Evolutionary conservation across 768 basidiomycete species (phyloP), one percentile per base, ranked within the genome.

Genomic region (Amanita rubescens): DNA sequence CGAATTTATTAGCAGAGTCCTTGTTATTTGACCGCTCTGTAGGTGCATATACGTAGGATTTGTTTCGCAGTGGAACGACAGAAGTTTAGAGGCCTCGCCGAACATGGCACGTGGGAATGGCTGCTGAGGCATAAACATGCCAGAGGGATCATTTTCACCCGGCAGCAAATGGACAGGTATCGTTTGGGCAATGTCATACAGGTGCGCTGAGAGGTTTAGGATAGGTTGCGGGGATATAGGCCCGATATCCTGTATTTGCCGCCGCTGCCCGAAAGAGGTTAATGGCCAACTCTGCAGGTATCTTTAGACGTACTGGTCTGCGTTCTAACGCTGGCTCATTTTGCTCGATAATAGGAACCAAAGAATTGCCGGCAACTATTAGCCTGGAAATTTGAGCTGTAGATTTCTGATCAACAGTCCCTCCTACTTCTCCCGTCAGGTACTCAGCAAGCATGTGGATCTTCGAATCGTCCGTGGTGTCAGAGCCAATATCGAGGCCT

Each of bases 71-170:
- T 71, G 69, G 63, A 97, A 90, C 5, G 80, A 77, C 24, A 80
- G 71, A 52, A 78, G 81, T 30, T 71, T 72, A 53, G 78, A 75
- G 47, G 76, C 77, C 27, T 74, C 71, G 53, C 90, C 82, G 57
- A 99, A 87, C 87, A 98, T 94, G 5, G 91, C 87, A 30, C 85
- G 81, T 45, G 96, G 96, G 59, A 98, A 78, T 0, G 91, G 78
- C 62, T 96, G 96, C 65, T 99, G 96, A 3, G 96, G 96, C 59
- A 99, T 72, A 35, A 94, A 92, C 0, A 80, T 78, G 0, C 90
- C 92, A 12, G 92, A 80, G 2, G 95, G 96, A 67, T 99, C 96
- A 33, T 78, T 75, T 49, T 83, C 81, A 7, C 96, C 96, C 2
- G 94, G 91, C 38, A 98, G 74, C 25, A 99, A 72, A 62, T 94